These are phyloP conservation scores for Candolleomyces eurysporus DNA, from an alignment of 768 basidiomycete genomes.

Conservation along the genomic window DNA sequence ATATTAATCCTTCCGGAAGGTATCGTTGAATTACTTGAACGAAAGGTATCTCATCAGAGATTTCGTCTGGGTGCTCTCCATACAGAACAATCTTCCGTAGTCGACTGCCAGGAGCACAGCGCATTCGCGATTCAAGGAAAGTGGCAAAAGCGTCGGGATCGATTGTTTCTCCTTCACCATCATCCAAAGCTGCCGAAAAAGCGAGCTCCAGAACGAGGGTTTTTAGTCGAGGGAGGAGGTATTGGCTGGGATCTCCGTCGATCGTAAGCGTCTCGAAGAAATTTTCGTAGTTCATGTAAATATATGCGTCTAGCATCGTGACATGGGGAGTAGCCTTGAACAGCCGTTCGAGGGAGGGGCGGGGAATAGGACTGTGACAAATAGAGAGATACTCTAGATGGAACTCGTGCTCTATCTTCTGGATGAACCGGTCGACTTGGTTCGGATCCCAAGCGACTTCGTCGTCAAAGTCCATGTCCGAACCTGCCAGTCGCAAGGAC, in stretches of 20 bases:
- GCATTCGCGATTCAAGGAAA: not conserved
- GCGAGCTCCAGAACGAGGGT: not conserved
- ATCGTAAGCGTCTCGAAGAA: not conserved
- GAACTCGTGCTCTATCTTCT: not conserved
- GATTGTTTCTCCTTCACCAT: not conserved
- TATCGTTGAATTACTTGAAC: not conserved
- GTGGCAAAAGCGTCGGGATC: not conserved
- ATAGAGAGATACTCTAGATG: not conserved
- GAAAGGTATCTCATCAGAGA: not conserved
- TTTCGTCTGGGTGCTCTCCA: not conserved
- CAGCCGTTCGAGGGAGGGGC: not conserved
- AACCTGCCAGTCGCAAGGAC: not conserved
- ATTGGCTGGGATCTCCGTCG: not conserved
- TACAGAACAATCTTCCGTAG: not conserved
- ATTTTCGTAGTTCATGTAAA: not conserved
- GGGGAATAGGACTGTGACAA: not conserved
- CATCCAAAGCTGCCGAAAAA: not conserved
- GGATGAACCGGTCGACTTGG: not conserved
- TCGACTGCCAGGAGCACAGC: too few species aligned
- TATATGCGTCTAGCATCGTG: not conserved
- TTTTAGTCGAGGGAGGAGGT: not conserved
- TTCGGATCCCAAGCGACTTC: not conserved
- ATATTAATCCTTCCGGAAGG: not conserved
- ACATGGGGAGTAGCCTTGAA: not conserved
- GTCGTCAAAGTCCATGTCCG: not conserved